Percentiles rank a stretch among this genome's conserved stretches.
Evolutionary conservation across 768 basidiomycete genomes (phyloP).

Genomic region (Trametes punicea): DNA sequence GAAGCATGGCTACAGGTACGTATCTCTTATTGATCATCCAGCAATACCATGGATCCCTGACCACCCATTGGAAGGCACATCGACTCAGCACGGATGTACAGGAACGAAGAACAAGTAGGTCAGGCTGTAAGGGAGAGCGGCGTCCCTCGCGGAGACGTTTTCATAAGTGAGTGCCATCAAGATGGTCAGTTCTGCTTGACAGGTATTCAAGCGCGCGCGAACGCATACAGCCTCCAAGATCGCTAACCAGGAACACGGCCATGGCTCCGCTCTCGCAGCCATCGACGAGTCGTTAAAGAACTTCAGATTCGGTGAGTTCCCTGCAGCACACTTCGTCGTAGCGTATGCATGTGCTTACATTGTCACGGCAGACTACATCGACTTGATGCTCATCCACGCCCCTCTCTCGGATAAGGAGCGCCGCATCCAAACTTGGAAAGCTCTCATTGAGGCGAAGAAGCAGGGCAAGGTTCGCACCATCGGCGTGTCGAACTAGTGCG

Average conservation of each 20-base stretch:
- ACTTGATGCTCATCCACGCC: slow-evolving; percentile 79
- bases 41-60: neutral
- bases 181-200: neutral
- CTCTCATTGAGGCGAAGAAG: slow-evolving; percentile 57
- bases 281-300: slow-evolving; percentile 59
- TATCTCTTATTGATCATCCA: neutral
- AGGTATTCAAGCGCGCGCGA: neutral
- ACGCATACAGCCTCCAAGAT: slow-evolving; percentile 59
- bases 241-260: slow-evolving; percentile 54
- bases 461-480: slow-evolving; percentile 66
- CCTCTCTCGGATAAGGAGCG: slow-evolving; percentile 59
- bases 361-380: slow-evolving; percentile 50
- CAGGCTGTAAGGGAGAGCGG: slow-evolving; percentile 71
- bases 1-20: slow-evolving; percentile 59
- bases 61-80: slow-evolving; percentile 44
- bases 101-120: slow-evolving; percentile 78
- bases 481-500: slow-evolving; percentile 86
- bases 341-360: neutral
- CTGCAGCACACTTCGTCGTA: no score
- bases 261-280: slow-evolving; percentile 54
- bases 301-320: slow-evolving; percentile 54
- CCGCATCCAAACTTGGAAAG: slow-evolving; percentile 70
- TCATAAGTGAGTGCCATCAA: slow-evolving; percentile 57
- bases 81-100: slow-evolving; percentile 48
- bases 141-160: slow-evolving; percentile 65